Evolutionary conservation across 305 asterid genomes (phyloP), one percentile per base, ranked within the genome.

Genomic region (Fraxinus albicans): DNA sequence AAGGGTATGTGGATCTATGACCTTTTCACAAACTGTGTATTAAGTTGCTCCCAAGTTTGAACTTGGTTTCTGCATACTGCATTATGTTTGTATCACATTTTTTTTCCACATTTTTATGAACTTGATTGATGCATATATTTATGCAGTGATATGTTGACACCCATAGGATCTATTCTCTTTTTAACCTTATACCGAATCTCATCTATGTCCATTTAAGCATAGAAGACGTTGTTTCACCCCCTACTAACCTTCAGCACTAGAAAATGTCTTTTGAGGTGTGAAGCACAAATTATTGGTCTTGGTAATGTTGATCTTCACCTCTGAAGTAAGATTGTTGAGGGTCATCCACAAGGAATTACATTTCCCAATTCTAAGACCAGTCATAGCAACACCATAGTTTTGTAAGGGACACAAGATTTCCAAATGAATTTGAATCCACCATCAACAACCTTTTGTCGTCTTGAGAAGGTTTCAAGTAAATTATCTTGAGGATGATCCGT

Each of bases 1-100:
- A 90, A 83, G 97, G 97, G 99, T 95, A 92, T 12, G 93, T 60
- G 25, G 42, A 36, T 84, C 50, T 63, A 42, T 27, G 19, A 13
- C 8, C 0, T 76, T 76, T 79, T 80, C 1, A 4, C 60, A 8
- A 75, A 53, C 65, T 76, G 75, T 78, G 33, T 76, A 36, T 79
- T 80, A 60, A 27, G 34, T n/a, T 29, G 76, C 76, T 80, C 80
- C 38, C 8, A 33, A 47, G 81, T 77, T 80, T 69, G 19, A 6
- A 27, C 12, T 34, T 33, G 42, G 60, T 83, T 31, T 34, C 77
- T 35, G 53, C 60, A 25, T 63, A 17, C 21, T 10, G 74, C 74
- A n/a, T 79, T 25, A 29, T 25, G 25, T 76, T 25, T 6, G 3
- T 23, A 10, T 25, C 12, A 2, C 13, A 1, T 3, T 81, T 58